These are phyloP conservation scores for Amanita brunnescens DNA, from an alignment of 768 basidiomycete genomes.

Conservation along the genomic window DNA sequence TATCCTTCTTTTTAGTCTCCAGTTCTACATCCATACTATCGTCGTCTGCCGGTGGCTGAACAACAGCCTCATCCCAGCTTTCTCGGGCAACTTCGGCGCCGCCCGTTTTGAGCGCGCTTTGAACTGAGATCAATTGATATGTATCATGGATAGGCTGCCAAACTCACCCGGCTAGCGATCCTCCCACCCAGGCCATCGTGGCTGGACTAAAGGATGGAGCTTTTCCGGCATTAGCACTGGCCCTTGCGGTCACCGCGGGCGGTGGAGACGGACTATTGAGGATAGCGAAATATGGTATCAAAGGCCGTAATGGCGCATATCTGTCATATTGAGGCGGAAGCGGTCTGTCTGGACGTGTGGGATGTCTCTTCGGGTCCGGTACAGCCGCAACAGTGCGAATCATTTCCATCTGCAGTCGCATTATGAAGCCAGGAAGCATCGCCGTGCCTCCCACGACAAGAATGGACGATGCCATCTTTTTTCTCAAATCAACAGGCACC, in stretches of 20 bases:
- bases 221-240: conserved; percentile 60
- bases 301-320: conserved; percentile 63
- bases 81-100: conserved; percentile 78
- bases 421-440: conserved; percentile 89
- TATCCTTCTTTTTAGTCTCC: conserved; percentile 27
- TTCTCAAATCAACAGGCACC: conserved; percentile 87
- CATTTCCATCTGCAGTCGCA: conserved; percentile 76
- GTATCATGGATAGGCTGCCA: background rate
- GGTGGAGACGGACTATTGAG: conserved; percentile 76
- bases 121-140: conserved; percentile 3
- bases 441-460: conserved; percentile 84
- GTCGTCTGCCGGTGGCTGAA: conserved; percentile 20
- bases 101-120: conserved; percentile 77
- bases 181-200: conserved; percentile 86
- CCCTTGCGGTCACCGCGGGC: conserved; percentile 37
- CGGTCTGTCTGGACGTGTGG: conserved; percentile 28
- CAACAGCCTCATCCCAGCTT: conserved; percentile 72
- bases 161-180: conserved; percentile 80
- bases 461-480: conserved; percentile 75
- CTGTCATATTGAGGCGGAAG: conserved; percentile 56
- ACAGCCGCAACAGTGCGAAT: conserved; percentile 39
- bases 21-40: conserved; percentile 28
- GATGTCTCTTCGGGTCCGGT: conserved; percentile 16
- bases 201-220: conserved; percentile 85
- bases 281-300: conserved; percentile 69